Conservation (phyloP, 2,329 filamentous ascomycete species). For the Fusarium chaquense region DNA sequence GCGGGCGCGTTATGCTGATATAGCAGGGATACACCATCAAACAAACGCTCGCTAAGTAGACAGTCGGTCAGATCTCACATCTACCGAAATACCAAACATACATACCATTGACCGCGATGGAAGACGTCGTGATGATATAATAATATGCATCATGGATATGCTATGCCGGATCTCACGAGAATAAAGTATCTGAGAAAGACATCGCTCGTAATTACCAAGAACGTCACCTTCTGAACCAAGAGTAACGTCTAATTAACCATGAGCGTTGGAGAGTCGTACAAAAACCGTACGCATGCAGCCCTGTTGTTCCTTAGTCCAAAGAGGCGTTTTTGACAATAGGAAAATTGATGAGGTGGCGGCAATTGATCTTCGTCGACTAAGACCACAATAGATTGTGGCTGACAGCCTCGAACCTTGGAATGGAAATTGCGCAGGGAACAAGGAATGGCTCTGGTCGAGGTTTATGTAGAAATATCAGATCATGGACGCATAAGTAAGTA, state of each 20-base stretch:
- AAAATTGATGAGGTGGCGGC: not conserved
- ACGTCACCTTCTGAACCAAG: not conserved
- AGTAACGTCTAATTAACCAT: not conserved
- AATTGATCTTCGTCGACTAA: not conserved
- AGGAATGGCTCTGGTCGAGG: not conserved
- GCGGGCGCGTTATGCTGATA: not conserved
- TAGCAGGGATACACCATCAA: no score
- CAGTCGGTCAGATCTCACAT: not conserved
- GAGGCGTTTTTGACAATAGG: not conserved
- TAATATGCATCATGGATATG: not conserved
- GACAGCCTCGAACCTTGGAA: not conserved
- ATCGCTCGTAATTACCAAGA: not conserved
- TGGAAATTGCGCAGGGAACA: not conserved
- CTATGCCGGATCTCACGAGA: no score
- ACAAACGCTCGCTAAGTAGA: not conserved
- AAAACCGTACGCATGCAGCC: not conserved
- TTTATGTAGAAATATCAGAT: not conserved
- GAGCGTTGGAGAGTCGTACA: constrained; percentile 2
- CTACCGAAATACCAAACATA: no score
- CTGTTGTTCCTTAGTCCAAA: not conserved
- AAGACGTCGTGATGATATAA: not conserved
- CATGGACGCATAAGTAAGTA: not conserved
- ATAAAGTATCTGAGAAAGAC: no score
- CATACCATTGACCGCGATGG: not conserved
- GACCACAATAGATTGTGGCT: not conserved